A percentile compares a stretch with the other conserved stretches of the same genome.
These are phyloP conservation scores for Martiniozyma asiatica DNA, from an alignment of 1,139 yeast genomes.

Conservation along the genomic window DNA sequence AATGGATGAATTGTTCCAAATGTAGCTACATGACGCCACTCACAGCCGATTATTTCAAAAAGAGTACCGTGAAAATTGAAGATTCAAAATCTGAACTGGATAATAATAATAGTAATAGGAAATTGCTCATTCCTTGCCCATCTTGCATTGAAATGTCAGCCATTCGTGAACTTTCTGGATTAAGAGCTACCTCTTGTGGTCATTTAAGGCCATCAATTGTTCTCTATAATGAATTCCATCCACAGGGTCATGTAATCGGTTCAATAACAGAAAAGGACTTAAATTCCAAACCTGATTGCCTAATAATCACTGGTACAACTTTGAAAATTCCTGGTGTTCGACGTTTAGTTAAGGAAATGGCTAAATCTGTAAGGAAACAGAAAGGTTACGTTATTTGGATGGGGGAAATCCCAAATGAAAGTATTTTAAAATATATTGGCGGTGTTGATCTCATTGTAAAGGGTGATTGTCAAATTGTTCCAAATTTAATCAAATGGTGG, in stretches of 20 bases:
- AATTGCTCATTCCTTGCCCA: conserved; percentile 38
- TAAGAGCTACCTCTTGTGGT: conserved; percentile 67
- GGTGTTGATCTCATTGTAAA: conserved; percentile 41
- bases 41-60: conserved; percentile 25
- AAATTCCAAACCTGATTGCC: conserved; percentile 56
- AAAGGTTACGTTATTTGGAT: conserved; percentile 49
- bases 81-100: conserved; percentile 5
- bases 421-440: conserved; percentile 37
- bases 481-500: conserved; percentile 20
- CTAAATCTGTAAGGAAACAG: conserved; percentile 50
- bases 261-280: conserved; percentile 59
- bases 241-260: conserved; percentile 76
- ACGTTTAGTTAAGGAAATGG: conserved; percentile 58
- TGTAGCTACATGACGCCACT: conserved; percentile 42
- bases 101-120: conserved; percentile 3
- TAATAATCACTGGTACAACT: conserved; percentile 78
- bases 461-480: conserved; percentile 48
- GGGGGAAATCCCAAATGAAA: conserved; percentile 41
- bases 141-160: conserved; percentile 43
- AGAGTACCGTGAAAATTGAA: conserved; percentile 6
- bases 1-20: conserved; percentile 61
- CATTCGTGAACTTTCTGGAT: conserved; percentile 45
- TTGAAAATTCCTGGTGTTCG: conserved; percentile 80
- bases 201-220: conserved; percentile 72
- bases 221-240: conserved; percentile 76